A percentile compares a stretch with the other conserved stretches of the same genome.
Evolutionary conservation across 352 stramenopile genomes (phyloP).

Genomic region (Globisporangium spinosum): DNA sequence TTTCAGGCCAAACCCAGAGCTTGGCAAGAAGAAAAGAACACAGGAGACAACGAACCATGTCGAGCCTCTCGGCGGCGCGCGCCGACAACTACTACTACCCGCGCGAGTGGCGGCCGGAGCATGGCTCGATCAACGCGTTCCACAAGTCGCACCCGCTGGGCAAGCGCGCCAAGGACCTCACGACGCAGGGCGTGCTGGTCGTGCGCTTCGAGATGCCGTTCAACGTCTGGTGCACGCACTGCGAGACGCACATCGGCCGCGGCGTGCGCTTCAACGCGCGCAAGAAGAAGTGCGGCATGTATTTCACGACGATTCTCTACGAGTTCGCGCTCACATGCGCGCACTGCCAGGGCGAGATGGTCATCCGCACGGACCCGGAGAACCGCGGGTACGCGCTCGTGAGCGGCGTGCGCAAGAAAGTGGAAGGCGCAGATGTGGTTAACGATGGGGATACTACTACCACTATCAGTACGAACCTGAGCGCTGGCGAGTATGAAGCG

Average conservation of each 20-base stretch:
- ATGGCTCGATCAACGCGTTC: slow-evolving; percentile 86
- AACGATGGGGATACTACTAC: slow-evolving; percentile 9
- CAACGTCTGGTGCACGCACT: slow-evolving; percentile 91
- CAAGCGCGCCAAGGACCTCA: slow-evolving; percentile 84
- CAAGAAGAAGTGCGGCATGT: slow-evolving; percentile 89
- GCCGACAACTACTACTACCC: slow-evolving; percentile 98
- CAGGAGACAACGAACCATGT: slow-evolving; percentile 70
- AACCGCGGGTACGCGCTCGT: slow-evolving; percentile 86
- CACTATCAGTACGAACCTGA: neutral
- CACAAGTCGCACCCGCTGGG: slow-evolving; percentile 71
- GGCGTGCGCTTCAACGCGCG: slow-evolving; percentile 96
- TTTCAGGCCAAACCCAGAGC: too few species aligned
- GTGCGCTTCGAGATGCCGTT: slow-evolving; percentile 98
- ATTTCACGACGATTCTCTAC: slow-evolving; percentile 92
- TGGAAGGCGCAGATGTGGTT: slow-evolving; percentile 34
- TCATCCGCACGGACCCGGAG: slow-evolving; percentile 95
- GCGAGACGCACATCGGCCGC: slow-evolving; percentile 60
- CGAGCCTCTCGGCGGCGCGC: slow-evolving; percentile 93
- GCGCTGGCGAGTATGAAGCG: neutral
- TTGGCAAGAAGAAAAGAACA: too few species aligned
- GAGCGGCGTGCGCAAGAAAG: slow-evolving; percentile 88
- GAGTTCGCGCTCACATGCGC: slow-evolving; percentile 95
- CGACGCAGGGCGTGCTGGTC: slow-evolving; percentile 79
- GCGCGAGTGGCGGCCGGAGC: slow-evolving; percentile 85
- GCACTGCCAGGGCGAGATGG: slow-evolving; percentile 82